phyloP scores from a whole-genome alignment of 768 basidiomycete genomes.

The Aureoboletus auriporus region DNA sequence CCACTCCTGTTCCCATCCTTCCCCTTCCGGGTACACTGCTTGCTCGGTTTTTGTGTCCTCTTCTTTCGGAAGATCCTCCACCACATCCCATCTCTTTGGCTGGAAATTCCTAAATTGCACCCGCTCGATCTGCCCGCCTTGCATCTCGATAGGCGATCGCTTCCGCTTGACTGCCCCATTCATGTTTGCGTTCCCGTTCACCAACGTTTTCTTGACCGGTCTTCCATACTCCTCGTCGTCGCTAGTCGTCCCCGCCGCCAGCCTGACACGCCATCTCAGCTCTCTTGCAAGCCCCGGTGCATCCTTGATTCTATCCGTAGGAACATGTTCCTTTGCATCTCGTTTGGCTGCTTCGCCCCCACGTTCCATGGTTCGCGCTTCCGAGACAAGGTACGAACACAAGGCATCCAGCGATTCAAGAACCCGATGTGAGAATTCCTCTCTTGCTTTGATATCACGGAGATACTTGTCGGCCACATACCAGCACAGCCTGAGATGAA shows the following conservation, averaged over 20 bases:
- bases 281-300: conserved; percentile 77
- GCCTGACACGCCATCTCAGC: conserved; percentile 75
- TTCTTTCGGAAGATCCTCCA: conserved; percentile 41
- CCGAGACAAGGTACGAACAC: conserved; percentile 74
- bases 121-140: conserved; percentile 10
- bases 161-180: conserved; percentile 37
- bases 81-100: conserved; percentile 62
- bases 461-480: conserved; percentile 83
- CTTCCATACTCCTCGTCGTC: conserved; percentile 56
- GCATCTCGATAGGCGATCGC: conserved; percentile 27
- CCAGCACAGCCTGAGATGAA: conserved; percentile 69
- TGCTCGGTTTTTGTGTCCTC: conserved; percentile 37
- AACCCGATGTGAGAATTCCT: conserved; percentile 54
- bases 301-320: conserved; percentile 78
- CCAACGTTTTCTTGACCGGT: conserved; percentile 22
- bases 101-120: conserved; percentile 60
- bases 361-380: conserved; percentile 68
- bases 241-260: conserved; percentile 57
- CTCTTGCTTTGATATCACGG: conserved; percentile 60
- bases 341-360: conserved; percentile 68
- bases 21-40: conserved; percentile 37
- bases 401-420: conserved; percentile 68
- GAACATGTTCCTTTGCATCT: conserved; percentile 78
- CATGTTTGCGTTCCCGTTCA: conserved; percentile 22
- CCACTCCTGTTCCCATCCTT: conserved; percentile 47